phyloP scores from a whole-genome alignment of 805 yeast genomes.

The Candida ficus region DNA sequence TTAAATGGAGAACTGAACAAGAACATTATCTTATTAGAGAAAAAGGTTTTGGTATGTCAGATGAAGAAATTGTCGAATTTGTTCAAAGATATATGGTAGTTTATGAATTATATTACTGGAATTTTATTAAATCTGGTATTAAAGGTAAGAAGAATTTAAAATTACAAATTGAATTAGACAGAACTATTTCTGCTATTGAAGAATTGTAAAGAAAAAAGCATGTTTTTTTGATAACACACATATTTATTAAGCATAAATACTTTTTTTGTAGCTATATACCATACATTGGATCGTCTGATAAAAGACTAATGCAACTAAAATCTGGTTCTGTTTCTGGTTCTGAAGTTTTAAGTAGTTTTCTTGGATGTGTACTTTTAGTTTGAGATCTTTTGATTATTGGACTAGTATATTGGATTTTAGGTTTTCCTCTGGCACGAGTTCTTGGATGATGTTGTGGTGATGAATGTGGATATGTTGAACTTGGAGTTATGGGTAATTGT shows the following conservation, averaged over 20 bases:
- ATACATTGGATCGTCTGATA: conserved; percentile 12
- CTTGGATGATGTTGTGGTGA: too few relatives aligned
- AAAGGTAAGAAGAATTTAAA: conserved; percentile 14
- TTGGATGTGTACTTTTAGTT: conserved; percentile 1
- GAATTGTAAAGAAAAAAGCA: background rate
- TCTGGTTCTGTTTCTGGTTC: background rate
- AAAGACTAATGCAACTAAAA: conserved; percentile 1
- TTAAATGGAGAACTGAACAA: conserved; percentile 66
- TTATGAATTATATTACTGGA: conserved; percentile 61
- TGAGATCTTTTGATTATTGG: too few relatives aligned
- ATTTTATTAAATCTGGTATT: conserved; percentile 31
- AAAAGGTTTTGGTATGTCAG: conserved; percentile 78
- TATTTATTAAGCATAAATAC: background rate
- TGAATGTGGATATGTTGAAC: background rate
- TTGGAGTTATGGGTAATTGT: background rate
- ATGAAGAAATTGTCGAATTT: conserved; percentile 58
- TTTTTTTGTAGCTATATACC: background rate
- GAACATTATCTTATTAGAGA: conserved; percentile 53
- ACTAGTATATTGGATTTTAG: too few relatives aligned
- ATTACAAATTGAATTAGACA: conserved; percentile 13
- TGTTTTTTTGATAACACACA: too few relatives aligned
- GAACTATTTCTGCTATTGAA: conserved; percentile 12
- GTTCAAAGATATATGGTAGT: conserved; percentile 85
- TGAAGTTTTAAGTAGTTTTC: background rate
- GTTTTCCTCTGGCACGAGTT: too few relatives aligned